Percentiles rank a stretch among this genome's conserved stretches.
Conservation (phyloP, 805 yeast species). For the Saturnispora halmiae region DNA sequence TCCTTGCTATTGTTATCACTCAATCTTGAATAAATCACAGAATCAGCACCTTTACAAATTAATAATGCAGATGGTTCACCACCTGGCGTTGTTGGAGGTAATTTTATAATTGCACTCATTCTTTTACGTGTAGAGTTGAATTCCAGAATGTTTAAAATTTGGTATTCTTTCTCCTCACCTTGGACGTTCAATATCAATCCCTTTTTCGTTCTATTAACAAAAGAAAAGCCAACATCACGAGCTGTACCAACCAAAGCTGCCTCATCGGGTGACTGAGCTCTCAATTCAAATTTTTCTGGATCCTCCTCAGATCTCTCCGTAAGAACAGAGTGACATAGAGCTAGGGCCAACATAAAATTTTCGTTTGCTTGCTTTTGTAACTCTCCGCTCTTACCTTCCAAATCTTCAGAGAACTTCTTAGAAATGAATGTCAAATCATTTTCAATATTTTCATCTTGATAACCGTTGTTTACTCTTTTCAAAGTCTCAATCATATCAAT, state of each 20-base stretch:
- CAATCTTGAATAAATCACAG: constrained; percentile 63
- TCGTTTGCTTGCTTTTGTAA: constrained; percentile 51
- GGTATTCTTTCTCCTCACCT: constrained; percentile 63
- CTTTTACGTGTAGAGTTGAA: constrained; percentile 81
- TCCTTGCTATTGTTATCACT: constrained; percentile 35
- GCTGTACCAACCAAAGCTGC: constrained; percentile 81
- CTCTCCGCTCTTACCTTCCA: constrained; percentile 42
- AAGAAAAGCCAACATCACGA: constrained; percentile 64
- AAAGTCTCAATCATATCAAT: constrained; percentile 47
- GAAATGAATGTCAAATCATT: constrained; percentile 61
- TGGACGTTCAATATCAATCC: constrained; percentile 62
- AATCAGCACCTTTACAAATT: constrained; percentile 81
- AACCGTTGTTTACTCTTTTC: constrained; percentile 28
- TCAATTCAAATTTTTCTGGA: constrained; percentile 46
- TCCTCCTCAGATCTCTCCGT: constrained; percentile 56
- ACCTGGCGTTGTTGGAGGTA: constrained; percentile 40
- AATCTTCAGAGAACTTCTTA: constrained; percentile 53
- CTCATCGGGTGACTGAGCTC: constrained; percentile 83
- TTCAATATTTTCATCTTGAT: constrained; percentile 34
- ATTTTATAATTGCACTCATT: constrained; percentile 73
- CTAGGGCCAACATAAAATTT: constrained; percentile 68
- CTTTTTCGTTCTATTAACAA: constrained; percentile 54
- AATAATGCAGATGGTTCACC: constrained; percentile 52
- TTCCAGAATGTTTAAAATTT: constrained; percentile 60
- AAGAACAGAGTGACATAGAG: constrained; percentile 72